phyloP scores from a whole-genome alignment of 495 filamentous ascomycete genomes.

The Hamigera avellanea region DNA sequence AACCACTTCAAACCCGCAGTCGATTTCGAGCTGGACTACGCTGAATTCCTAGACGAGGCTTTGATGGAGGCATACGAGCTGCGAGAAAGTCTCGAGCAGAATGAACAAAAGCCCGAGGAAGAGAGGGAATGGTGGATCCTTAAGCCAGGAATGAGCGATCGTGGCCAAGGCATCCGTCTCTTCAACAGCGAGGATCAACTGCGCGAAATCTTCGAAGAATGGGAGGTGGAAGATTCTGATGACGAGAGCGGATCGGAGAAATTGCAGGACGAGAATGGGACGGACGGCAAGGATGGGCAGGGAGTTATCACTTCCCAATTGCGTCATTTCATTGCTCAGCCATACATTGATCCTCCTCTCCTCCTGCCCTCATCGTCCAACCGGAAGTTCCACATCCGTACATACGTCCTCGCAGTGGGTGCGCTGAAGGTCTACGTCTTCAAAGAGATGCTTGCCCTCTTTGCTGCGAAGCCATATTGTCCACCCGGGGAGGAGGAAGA shows the following conservation, averaged over 20 bases:
- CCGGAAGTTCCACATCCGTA: conserved; percentile 89
- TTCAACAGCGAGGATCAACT: conserved; percentile 77
- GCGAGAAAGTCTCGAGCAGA: conserved; percentile 58
- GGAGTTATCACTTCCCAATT: conserved; percentile 79
- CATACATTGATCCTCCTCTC: conserved; percentile 88
- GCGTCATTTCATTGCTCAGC: conserved; percentile 89
- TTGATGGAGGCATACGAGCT: conserved; percentile 82
- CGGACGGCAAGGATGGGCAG: conserved; percentile 17
- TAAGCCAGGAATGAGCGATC: conserved; percentile 94
- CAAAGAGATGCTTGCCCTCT: conserved; percentile 81
- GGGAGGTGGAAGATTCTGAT: conserved; percentile 55
- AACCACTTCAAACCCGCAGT: conserved; percentile 61
- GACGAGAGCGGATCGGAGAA: conserved; percentile 22
- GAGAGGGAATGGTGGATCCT: conserved; percentile 93
- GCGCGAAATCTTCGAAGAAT: conserved; percentile 74
- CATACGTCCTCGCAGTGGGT: conserved; percentile 76
- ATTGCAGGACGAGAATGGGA: conserved; percentile 22
- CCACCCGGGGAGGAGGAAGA: conserved; percentile 34
- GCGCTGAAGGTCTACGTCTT: conserved; percentile 77
- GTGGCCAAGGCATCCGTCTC: conserved; percentile 82
- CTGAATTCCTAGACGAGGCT: conserved; percentile 91
- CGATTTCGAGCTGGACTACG: conserved; percentile 88
- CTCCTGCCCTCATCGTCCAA: conserved; percentile 51
- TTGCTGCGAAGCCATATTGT: conserved; percentile 60
- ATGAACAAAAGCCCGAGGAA: conserved; percentile 32